Conservation (phyloP, 2,329 filamentous ascomycete genomes). For the Diaporthe citri region DNA sequence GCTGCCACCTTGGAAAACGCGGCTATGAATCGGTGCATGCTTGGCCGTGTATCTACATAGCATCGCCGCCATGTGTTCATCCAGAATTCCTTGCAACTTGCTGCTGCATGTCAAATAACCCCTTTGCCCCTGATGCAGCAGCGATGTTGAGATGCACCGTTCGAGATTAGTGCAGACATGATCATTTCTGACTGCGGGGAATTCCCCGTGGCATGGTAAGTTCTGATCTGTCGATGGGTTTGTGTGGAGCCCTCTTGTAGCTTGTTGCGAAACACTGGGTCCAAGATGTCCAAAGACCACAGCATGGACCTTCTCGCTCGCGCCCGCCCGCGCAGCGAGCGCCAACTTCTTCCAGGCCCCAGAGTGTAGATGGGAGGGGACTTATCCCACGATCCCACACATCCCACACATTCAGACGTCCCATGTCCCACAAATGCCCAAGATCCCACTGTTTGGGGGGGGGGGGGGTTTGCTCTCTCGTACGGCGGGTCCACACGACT, state of each 20-base stretch:
- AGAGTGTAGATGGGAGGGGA: not conserved
- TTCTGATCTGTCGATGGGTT: slow-evolving; percentile 16
- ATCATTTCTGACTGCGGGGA: not conserved
- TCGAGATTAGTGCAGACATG: no score
- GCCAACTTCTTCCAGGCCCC: not conserved
- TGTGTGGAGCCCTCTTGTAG: not conserved
- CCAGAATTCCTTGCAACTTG: not conserved
- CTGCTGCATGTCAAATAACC: not conserved
- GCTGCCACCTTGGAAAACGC: not conserved
- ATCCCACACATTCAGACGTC: no score
- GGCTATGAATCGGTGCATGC: not conserved
- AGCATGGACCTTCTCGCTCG: slow-evolving; percentile 6
- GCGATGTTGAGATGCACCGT: not conserved
- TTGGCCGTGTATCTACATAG: not conserved
- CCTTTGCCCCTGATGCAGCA: not conserved
- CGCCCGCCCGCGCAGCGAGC: slow-evolving; percentile 15
- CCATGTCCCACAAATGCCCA: not conserved
- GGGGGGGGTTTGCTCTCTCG: not conserved
- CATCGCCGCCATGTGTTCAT: not conserved
- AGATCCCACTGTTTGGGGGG: not conserved
- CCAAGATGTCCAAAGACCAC: not conserved
- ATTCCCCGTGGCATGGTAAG: slow-evolving; percentile 12
- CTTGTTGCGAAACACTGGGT: not conserved
- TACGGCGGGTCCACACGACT: not conserved
- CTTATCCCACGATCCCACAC: not conserved